Evolutionary conservation across 2,329 filamentous ascomycete genomes (phyloP).

Genomic region (Phyllosticta capitalensis): DNA sequence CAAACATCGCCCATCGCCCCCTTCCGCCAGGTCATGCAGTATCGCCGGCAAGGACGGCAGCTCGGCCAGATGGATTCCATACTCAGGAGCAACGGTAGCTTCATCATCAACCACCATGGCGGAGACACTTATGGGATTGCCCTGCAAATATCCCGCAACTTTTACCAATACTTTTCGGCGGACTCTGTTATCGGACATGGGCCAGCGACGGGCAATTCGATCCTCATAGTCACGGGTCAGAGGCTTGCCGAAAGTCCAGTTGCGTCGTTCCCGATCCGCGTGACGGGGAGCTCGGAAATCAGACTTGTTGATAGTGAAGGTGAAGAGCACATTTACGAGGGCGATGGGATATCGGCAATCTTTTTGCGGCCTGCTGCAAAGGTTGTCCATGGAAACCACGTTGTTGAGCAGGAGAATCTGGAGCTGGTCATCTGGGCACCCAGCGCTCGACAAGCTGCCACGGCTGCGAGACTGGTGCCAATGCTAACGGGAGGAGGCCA

Average conservation of each 20-base stretch:
- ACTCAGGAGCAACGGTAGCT: constrained; percentile 37
- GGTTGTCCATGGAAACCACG: constrained; percentile 15
- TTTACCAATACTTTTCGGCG: constrained; percentile 49
- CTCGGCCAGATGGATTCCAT: constrained; percentile 46
- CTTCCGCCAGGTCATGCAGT: background rate
- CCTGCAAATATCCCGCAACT: constrained; percentile 47
- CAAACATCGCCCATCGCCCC: background rate
- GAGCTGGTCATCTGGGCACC: constrained; percentile 49
- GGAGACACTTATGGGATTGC: constrained; percentile 30
- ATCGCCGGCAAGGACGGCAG: constrained; percentile 37
- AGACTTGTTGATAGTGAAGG: constrained; percentile 18
- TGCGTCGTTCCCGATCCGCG: constrained; percentile 23
- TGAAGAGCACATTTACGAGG: constrained; percentile 20
- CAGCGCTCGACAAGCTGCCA: constrained; percentile 37
- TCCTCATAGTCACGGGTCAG: constrained; percentile 29
- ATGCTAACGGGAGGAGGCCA: constrained; percentile 48
- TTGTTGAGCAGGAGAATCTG: constrained; percentile 32
- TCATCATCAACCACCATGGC: constrained; percentile 33
- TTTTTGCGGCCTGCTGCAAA: constrained; percentile 38
- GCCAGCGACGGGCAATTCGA: constrained; percentile 33
- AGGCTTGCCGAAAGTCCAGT: constrained; percentile 16
- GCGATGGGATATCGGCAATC: constrained; percentile 37
- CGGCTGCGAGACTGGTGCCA: constrained; percentile 45
- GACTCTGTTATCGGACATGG: constrained; percentile 35
- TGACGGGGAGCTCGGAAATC: constrained; percentile 9